A percentile compares a stretch with the other conserved stretches of the same genome.
Conservation (phyloP, 495 filamentous ascomycete genomes). For the Amphirosellinia nigrospora region DNA sequence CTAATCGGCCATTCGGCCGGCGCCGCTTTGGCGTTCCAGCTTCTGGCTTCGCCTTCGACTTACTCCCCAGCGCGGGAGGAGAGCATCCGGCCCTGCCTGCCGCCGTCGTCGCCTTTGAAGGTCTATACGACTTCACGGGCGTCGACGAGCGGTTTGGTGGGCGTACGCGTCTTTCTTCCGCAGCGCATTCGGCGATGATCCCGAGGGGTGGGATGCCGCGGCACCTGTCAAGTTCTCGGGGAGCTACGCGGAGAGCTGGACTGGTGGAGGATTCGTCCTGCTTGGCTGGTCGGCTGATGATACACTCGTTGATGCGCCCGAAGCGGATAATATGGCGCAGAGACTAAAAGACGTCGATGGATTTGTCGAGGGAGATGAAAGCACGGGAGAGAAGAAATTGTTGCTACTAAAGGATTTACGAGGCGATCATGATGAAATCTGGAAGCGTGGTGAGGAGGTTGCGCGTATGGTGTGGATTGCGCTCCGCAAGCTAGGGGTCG, state of each 20-base stretch:
- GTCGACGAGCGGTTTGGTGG: conserved; percentile 32
- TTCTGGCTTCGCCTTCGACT: conserved; percentile 40
- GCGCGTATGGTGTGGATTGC: conserved; percentile 31
- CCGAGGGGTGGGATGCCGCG: conserved; percentile 36
- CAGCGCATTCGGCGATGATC: conserved; percentile 34
- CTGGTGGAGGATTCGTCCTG: conserved; percentile 51
- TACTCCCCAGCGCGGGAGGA: conserved; percentile 30
- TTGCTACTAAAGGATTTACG: conserved; percentile 51
- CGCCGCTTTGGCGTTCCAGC: conserved; percentile 74
- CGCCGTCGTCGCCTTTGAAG: conserved; percentile 36
- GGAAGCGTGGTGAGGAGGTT: conserved; percentile 33
- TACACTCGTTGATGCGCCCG: conserved; percentile 60
- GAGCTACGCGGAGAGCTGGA: conserved; percentile 49
- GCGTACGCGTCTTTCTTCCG: conserved; percentile 33
- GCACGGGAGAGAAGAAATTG: conserved; percentile 41
- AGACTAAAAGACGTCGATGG: conserved; percentile 28
- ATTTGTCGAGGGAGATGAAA: conserved; percentile 32
- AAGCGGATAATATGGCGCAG: conserved; percentile 58
- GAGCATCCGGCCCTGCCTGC: conserved; percentile 46
- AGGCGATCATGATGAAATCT: conserved; percentile 67
- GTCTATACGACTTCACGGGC: conserved; percentile 40
- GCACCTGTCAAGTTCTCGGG: conserved; percentile 36
- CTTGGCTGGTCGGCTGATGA: conserved; percentile 67
- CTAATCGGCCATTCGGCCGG: conserved; percentile 81
- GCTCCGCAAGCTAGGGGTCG: conserved; percentile 14